A percentile compares a stretch with the other conserved stretches of the same genome.
phyloP scores from a whole-genome alignment of 1,139 yeast species.

The Lodderomyces margitis region DNA sequence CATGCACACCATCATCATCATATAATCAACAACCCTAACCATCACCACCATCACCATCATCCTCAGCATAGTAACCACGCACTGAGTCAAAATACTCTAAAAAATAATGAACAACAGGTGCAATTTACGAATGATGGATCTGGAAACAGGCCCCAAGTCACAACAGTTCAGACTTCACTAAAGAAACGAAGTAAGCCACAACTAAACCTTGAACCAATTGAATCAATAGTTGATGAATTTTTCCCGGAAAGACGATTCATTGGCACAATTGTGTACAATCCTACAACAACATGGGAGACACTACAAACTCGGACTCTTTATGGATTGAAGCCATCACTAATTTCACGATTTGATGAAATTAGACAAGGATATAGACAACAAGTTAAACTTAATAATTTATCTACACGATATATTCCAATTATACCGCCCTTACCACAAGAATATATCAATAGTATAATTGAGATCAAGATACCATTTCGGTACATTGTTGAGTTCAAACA shows the following conservation, averaged over 20 bases:
- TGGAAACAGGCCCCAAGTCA: neutral
- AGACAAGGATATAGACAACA: slow-evolving; percentile 27
- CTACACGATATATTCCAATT: slow-evolving; percentile 33
- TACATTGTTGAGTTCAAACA: slow-evolving; percentile 28
- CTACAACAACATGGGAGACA: slow-evolving; percentile 49
- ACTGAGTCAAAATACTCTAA: neutral
- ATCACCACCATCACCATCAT: neutral
- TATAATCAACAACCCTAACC: neutral
- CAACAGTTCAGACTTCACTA: neutral
- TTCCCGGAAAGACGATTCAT: slow-evolving; percentile 50
- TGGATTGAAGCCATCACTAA: slow-evolving; percentile 38
- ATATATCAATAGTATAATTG: slow-evolving; percentile 59
- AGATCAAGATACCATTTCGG: slow-evolving; percentile 60
- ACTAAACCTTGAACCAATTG: slow-evolving; percentile 45
- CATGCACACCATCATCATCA: slow-evolving; percentile 17
- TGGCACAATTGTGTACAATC: slow-evolving; percentile 62
- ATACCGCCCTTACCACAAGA: slow-evolving; percentile 50
- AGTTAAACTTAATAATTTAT: slow-evolving; percentile 3
- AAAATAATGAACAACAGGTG: neutral
- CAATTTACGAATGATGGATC: neutral
- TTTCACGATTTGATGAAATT: slow-evolving; percentile 29
- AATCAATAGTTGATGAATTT: slow-evolving; percentile 42
- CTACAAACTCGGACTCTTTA: slow-evolving; percentile 36
- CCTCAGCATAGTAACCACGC: neutral
- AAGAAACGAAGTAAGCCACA: slow-evolving; percentile 18